Evolutionary conservation across 2,329 filamentous ascomycete genomes (phyloP).

Genomic region (Paecilomyces sp.): DNA sequence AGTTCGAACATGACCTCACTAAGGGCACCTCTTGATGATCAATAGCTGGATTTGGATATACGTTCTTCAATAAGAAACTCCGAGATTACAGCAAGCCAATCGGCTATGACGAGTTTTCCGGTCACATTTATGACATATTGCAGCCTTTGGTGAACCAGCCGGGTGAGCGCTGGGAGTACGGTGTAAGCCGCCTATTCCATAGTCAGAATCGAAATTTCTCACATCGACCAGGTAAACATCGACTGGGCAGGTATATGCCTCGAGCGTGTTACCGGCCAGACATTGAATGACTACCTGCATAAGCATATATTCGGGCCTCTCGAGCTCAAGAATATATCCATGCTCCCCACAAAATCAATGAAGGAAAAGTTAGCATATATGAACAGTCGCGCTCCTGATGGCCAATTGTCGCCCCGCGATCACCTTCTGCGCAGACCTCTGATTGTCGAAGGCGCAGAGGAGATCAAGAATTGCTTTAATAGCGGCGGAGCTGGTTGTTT

Average conservation of each 20-base stretch:
- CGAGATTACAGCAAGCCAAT: conserved; percentile 42
- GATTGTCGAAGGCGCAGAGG: conserved; percentile 35
- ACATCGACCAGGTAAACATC: conserved; percentile 34
- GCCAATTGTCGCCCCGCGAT: conserved; percentile 36
- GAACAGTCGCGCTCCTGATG: conserved; percentile 45
- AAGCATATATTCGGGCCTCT: conserved; percentile 44
- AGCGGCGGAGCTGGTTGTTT: conserved; percentile 58
- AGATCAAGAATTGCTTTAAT: conserved; percentile 45
- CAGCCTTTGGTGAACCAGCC: conserved; percentile 56
- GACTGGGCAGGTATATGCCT: conserved; percentile 50
- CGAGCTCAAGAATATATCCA: conserved; percentile 44
- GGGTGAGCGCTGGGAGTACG: conserved; percentile 55
- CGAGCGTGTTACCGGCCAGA: conserved; percentile 38
- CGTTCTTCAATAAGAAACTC: conserved; percentile 47
- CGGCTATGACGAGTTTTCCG: conserved; percentile 53
- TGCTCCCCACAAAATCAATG: conserved; percentile 52
- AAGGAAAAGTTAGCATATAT: conserved; percentile 50
- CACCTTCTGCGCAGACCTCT: conserved; percentile 47
- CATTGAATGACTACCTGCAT: conserved; percentile 45
- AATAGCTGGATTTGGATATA: conserved; percentile 51
- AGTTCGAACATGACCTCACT: not conserved
- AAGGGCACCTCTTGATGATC: conserved; percentile 8
- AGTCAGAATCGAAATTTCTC: conserved; percentile 1
- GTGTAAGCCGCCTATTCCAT: conserved; percentile 31
- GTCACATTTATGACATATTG: conserved; percentile 46